Evolutionary conservation across 129 eudicot genomes (phyloP).

Genomic region (Solidago caesia): DNA sequence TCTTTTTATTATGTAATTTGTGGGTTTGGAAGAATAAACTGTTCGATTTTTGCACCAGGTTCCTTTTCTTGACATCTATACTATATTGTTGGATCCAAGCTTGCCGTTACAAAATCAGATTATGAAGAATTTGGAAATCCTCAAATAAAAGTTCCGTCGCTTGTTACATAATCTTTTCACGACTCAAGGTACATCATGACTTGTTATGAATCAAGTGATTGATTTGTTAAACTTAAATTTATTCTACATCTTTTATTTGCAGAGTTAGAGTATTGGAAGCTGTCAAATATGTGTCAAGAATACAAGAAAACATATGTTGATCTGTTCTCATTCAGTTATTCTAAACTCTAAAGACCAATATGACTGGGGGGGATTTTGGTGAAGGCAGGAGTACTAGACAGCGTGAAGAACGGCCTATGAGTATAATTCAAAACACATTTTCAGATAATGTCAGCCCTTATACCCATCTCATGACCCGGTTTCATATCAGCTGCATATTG

Average conservation of each 20-base stretch:
- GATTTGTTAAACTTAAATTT: neutral
- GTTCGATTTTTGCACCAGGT: slow-evolving; percentile 40
- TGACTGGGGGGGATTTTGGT: slow-evolving; percentile 29
- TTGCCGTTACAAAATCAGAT: too few species aligned
- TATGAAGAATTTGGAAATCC: slow-evolving; percentile 22
- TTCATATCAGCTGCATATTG: too few species aligned
- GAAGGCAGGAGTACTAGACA: slow-evolving; percentile 57
- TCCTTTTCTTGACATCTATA: slow-evolving; percentile 84
- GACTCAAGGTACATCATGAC: slow-evolving; percentile 63
- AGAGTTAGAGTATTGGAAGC: slow-evolving; percentile 99
- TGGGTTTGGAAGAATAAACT: neutral
- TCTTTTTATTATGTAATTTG: neutral
- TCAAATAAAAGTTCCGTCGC: slow-evolving; percentile 56
- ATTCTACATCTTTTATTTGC: neutral
- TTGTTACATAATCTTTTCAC: slow-evolving; percentile 64
- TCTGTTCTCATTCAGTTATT: slow-evolving; percentile 61
- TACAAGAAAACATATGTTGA: slow-evolving; percentile 63
- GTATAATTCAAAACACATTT: slow-evolving; percentile 27
- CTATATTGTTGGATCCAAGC: slow-evolving; percentile 11
- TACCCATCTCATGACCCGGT: too few species aligned
- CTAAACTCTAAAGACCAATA: slow-evolving; percentile 56
- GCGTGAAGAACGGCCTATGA: slow-evolving; percentile 52
- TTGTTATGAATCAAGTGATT: neutral
- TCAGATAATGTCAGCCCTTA: too few species aligned
- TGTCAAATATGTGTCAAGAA: slow-evolving; percentile 72